These are phyloP conservation scores for Lachnellula occidentalis DNA, from an alignment of 2,329 filamentous ascomycete species.

Conservation along the genomic window DNA sequence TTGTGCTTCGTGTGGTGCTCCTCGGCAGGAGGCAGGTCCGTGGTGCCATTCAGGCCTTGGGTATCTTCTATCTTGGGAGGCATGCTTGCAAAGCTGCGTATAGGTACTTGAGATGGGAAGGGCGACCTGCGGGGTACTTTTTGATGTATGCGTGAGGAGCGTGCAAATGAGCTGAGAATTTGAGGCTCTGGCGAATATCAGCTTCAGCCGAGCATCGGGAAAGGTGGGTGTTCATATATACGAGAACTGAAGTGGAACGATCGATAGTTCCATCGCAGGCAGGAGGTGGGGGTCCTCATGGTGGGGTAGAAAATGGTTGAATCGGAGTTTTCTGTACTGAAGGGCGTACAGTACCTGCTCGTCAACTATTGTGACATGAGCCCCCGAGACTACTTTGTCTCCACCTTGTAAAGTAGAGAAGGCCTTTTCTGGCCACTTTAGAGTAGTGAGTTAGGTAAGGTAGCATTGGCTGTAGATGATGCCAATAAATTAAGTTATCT, in stretches of 20 bases:
- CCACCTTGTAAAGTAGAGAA: too few relatives aligned
- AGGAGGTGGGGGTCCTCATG: neutral
- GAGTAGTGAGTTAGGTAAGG: too few relatives aligned
- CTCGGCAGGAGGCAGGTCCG: conserved; percentile 6
- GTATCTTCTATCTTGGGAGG: conserved; percentile 1
- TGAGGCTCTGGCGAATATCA: neutral
- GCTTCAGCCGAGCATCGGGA: neutral
- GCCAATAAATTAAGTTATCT: too few relatives aligned
- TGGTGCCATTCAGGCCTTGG: conserved; percentile 13
- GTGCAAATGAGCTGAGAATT: neutral
- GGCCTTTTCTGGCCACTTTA: too few relatives aligned
- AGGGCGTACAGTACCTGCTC: too few relatives aligned
- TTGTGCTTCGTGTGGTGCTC: conserved; percentile 16
- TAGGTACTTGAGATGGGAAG: neutral
- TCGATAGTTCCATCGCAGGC: neutral
- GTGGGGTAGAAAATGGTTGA: neutral
- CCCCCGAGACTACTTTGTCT: too few relatives aligned
- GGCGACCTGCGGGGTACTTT: neutral
- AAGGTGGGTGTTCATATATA: neutral
- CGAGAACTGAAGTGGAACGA: neutral
- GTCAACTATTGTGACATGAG: too few relatives aligned
- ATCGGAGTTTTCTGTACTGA: neutral
- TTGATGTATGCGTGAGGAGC: neutral
- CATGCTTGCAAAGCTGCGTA: neutral
- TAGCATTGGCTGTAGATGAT: too few relatives aligned